Evolutionary conservation across 2,329 filamentous ascomycete species (phyloP), one percentile per base, ranked within the genome.

Genomic region (Talaromyces pinophilus): DNA sequence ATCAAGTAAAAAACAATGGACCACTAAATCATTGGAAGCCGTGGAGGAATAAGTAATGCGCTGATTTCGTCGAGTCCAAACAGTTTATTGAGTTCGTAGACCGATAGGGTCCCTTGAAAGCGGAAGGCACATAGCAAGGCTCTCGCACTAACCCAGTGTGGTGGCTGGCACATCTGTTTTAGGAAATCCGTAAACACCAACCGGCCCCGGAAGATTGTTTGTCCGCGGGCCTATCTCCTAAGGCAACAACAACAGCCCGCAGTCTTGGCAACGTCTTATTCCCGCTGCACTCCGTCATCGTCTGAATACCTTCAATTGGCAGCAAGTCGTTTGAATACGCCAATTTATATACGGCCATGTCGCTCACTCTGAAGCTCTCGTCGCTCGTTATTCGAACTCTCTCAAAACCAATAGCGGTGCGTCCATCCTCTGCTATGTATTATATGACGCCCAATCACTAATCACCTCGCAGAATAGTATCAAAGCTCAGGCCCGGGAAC

Each of bases 351-450:
- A 38, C 50, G 30, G 25, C 48, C 69, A 89, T 89, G 87, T 88
- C 86, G 68, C 73, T 90, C 68, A 88, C 87, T 10, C 79, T 90
- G 69, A 90, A 90, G 75, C 83, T 90, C 70, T 86, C 85, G 38
- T 89, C 88, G 25, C 81, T 90, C 59, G 84, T 82, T 48, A 86
- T 90, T 67, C 83, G 88, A 67, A 90, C 88, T 1, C 79, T 89
- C 33, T 88, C 88, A 15, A 90, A 90, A 74, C 88, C 88, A 1
- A 87, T 90, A 73, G 87, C 87, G 69, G 88, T 90, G 82, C 72
- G 83, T 13, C 22, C 11, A 25, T 17, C 10, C 11, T n/a, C 10
- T 44, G 35, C 28, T 30, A 30, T 25, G 25, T 25, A 25, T 35
- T 35, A 11, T 5, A 25, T 35, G 22, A n/a, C 11, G 10, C 17